A percentile compares a stretch with the other conserved stretches of the same genome.
Evolutionary conservation across 163 green algal species (phyloP).

Genomic region (Volvox carteri): DNA sequence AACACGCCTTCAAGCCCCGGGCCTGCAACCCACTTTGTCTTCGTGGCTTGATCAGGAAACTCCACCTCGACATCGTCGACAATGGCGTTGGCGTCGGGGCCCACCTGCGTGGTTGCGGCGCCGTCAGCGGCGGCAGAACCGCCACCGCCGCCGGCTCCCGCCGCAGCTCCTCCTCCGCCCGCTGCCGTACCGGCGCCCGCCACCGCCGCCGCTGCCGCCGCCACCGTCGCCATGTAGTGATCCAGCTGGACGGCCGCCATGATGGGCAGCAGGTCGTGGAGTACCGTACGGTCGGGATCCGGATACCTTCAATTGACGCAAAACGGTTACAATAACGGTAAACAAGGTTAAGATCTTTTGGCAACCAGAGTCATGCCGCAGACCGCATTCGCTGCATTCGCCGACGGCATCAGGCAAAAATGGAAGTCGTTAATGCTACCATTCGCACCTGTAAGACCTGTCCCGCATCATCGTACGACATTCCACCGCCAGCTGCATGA

Average conservation of each 20-base stretch:
- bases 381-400: no score
- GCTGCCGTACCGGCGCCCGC: not conserved
- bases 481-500: constrained; percentile 78
- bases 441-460: constrained; percentile 62
- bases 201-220: not conserved
- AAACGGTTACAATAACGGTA: no score
- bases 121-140: not conserved
- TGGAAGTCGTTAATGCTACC: no score
- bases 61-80: constrained; percentile 29
- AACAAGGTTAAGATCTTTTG: not conserved
- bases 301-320: constrained; percentile 59
- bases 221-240: constrained; percentile 55
- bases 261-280: constrained; percentile 76
- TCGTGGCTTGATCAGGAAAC: constrained; percentile 29
- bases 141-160: not conserved
- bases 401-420: no score
- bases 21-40: constrained; percentile 8
- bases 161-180: not conserved
- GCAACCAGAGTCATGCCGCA: no score
- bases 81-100: constrained; percentile 16
- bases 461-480: constrained; percentile 72
- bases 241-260: constrained; percentile 71
- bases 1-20: no score
- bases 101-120: not conserved
- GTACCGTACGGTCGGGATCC: constrained; percentile 63